A percentile compares a stretch with the other conserved stretches of the same genome.
Evolutionary conservation across 176 grass and related monocot genomes (phyloP).

Genomic region (Avena atlantica): DNA sequence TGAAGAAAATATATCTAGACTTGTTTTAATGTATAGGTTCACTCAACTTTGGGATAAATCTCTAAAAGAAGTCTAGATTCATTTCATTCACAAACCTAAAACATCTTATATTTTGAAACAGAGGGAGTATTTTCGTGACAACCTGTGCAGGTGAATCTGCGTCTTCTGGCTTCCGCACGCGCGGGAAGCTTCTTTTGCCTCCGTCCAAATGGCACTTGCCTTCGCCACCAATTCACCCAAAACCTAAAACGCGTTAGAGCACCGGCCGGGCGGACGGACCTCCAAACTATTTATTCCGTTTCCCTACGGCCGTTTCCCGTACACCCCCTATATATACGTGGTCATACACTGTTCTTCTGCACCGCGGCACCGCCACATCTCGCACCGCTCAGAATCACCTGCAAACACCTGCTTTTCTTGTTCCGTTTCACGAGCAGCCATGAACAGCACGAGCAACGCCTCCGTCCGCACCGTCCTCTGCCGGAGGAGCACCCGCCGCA

Average conservation of each 20-base stretch:
- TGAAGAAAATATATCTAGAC: too few species aligned
- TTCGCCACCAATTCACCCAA: constrained; percentile 1
- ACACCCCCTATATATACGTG: not conserved
- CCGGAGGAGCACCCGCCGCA: not conserved
- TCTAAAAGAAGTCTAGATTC: too few species aligned
- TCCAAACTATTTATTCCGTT: not conserved
- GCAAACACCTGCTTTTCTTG: not conserved
- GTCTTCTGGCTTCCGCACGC: not conserved
- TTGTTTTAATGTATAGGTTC: too few species aligned
- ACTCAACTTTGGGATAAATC: too few species aligned
- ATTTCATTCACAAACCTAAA: too few species aligned
- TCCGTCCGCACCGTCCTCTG: not conserved
- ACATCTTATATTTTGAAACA: too few species aligned
- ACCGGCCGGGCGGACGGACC: not conserved
- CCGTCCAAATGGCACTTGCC: constrained; percentile 22
- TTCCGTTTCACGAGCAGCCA: not conserved
- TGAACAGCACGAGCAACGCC: not conserved
- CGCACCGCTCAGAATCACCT: not conserved
- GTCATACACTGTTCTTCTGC: not conserved
- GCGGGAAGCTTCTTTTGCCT: not conserved
- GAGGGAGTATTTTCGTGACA: not conserved
- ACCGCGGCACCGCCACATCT: not conserved
- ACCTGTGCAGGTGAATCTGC: not conserved
- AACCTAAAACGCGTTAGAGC: not conserved
- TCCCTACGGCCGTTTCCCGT: not conserved